Percentiles rank a stretch among this genome's conserved stretches.
These are phyloP conservation scores for Pseudocohnilembus persalinus DNA, from an alignment of 169 alveolate species.

Conservation along the genomic window DNA sequence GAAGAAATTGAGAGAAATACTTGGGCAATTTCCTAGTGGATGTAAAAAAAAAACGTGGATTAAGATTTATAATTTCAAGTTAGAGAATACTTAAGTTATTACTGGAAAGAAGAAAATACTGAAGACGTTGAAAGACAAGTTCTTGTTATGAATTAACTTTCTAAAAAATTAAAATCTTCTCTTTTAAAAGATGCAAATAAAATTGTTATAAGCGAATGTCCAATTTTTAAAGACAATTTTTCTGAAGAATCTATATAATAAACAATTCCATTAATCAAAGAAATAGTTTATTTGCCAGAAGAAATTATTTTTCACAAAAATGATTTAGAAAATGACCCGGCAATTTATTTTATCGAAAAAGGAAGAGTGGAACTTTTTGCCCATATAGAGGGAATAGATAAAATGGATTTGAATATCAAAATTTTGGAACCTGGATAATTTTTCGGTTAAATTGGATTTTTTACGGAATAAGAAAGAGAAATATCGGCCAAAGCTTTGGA, in stretches of 20 bases:
- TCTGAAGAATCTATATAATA: neutral
- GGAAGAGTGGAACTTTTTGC: neutral
- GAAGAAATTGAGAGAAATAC: slow-evolving; percentile 35
- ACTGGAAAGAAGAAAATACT: slow-evolving; percentile 24
- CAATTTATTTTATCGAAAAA: neutral
- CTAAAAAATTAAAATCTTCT: neutral
- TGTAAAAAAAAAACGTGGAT: slow-evolving; percentile 34
- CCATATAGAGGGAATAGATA: neutral
- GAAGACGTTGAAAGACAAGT: neutral
- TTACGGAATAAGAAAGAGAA: neutral
- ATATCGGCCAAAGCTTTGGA: neutral
- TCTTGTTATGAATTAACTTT: neutral
- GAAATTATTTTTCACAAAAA: neutral
- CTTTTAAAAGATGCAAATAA: neutral
- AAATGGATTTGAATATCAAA: neutral
- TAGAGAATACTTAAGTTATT: slow-evolving; percentile 38
- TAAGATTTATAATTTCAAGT: slow-evolving; percentile 31
- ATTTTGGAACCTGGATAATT: neutral
- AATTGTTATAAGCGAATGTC: neutral
- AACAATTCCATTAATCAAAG: neutral
- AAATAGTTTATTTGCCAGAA: neutral
- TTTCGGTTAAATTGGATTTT: neutral
- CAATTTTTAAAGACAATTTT: neutral
- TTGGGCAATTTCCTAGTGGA: slow-evolving; percentile 15
- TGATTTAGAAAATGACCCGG: neutral